phyloP scores from a whole-genome alignment of 1,284 basidiomycete genomes.

The Exobasidium rhododendri region DNA sequence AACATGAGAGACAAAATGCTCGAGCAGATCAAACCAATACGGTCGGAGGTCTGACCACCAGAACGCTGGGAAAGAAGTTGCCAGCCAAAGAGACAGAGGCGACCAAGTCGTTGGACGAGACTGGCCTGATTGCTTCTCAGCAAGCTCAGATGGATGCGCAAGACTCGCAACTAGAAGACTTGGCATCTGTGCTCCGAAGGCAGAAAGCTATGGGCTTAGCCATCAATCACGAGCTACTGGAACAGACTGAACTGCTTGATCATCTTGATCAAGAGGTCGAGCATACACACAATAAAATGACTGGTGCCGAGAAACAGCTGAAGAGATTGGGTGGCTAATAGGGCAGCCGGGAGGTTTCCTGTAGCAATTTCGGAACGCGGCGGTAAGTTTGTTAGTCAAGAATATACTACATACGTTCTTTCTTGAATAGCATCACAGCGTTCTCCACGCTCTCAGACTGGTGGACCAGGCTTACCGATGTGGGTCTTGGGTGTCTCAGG shows the following conservation, averaged over 20 bases:
- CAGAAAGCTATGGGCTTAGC: conserved; percentile 83
- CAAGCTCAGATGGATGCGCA: conserved; percentile 75
- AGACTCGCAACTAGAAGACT: conserved; percentile 72
- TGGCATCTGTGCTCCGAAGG: conserved; percentile 76
- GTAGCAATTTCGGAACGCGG: no score
- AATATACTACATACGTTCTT: no score
- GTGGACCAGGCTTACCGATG: no score
- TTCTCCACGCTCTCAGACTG: no score
- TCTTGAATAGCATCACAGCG: no score
- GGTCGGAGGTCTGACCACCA: conserved; percentile 13
- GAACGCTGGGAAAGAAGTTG: conserved; percentile 6
- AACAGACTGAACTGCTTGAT: conserved; percentile 84
- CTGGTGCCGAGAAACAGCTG: conserved; percentile 74
- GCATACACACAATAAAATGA: conserved; percentile 70
- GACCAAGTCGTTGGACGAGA: conserved; percentile 81
- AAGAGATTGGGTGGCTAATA: conserved; percentile 48
- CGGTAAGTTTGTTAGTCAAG: no score
- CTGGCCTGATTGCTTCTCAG: conserved; percentile 75
- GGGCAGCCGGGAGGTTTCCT: no score
- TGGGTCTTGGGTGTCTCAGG: no score
- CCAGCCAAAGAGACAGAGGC: conserved; percentile 67
- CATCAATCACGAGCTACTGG: conserved; percentile 75
- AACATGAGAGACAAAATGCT: not conserved
- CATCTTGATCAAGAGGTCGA: conserved; percentile 72
- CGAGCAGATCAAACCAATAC: not conserved